Evolutionary conservation across 179 eudicot species (phyloP), one percentile per base, ranked within the genome.

Genomic region (Heliamphora pulchella): DNA sequence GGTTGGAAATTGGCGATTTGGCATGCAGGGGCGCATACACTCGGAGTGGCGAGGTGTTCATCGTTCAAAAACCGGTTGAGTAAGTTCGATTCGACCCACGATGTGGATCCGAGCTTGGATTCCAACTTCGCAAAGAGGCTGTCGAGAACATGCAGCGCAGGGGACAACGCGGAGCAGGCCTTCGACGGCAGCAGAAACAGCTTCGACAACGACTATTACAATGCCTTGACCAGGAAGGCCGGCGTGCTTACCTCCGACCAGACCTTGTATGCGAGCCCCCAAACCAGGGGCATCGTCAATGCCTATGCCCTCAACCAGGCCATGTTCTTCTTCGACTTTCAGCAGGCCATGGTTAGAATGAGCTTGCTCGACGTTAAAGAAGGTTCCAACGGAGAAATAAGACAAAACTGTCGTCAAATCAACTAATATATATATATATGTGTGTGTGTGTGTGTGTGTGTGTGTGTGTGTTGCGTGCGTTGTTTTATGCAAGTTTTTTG

Each of bases 11-110:
- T 31, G 31, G 31, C 31, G 31, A 31, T 48, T 68, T 44, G 61
- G 10, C 1, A 39, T 64, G 81, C 46, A 94, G 98, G 98, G 62
- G 98, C 83, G 2, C 98, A 94, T 62, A 94, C 98, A n/a, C 87
- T 94, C 39, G 98, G 98, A 76, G 97, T 88, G 53, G 96, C 98
- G 71, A 87, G 97, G 76, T 94, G 97, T 79, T 82, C 94, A 59
- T 90, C 97, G 31, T 94, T 94, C 94, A 94, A 94, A 79, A 68
- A 66, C 75, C 82, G 98, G 46, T 54, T 94, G 78, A 83, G 81
- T 64, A 90, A 87, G 20, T 84, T 86, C 44, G 89, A 84, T 80
- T 55, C 86, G 8, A 86, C 84, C 2, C 86, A 86, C 17, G 85
- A 79, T 3, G 72, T 80, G 47, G 97, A 94, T 51, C 96, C 97